These are phyloP conservation scores for Trichosporon asahii DNA, from an alignment of 1,284 basidiomycete genomes.

Conservation along the genomic window DNA sequence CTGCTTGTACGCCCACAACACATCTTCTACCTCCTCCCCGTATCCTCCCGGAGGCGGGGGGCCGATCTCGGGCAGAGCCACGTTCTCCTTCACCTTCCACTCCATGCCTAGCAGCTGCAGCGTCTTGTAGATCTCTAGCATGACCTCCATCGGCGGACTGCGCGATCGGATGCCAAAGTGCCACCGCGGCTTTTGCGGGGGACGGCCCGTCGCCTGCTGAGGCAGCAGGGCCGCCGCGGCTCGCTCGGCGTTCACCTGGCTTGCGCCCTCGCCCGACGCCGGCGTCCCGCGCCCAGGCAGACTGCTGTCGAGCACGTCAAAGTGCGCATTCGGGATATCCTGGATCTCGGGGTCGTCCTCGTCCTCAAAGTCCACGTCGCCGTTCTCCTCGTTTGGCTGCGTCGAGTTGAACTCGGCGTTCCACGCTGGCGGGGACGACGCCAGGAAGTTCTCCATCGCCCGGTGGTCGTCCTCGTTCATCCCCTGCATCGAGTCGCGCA, in stretches of 20 bases:
- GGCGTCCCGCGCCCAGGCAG: slow-evolving; percentile 56
- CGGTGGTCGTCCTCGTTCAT: slow-evolving; percentile 46
- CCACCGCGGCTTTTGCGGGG: slow-evolving; percentile 67
- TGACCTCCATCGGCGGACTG: slow-evolving; percentile 97
- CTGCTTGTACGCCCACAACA: slow-evolving; percentile 54
- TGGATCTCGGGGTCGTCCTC: slow-evolving; percentile 56
- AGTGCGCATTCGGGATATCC: slow-evolving; percentile 60
- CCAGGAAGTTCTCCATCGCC: slow-evolving; percentile 55
- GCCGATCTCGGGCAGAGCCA: slow-evolving; percentile 68
- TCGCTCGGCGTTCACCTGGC: slow-evolving; percentile 41
- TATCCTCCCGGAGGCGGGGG: slow-evolving; percentile 39
- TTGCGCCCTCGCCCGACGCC: neutral
- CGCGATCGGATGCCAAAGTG: slow-evolving; percentile 96
- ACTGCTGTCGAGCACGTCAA: slow-evolving; percentile 79
- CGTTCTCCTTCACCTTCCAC: slow-evolving; percentile 63
- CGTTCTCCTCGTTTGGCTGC: slow-evolving; percentile 26
- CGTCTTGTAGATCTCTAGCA: slow-evolving; percentile 96
- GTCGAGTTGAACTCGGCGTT: slow-evolving; percentile 49
- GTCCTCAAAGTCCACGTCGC: slow-evolving; percentile 57
- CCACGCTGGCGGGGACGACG: slow-evolving; percentile 56
- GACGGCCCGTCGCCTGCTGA: slow-evolving; percentile 29
- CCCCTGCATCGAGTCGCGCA: slow-evolving; percentile 60
- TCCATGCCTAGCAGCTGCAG: slow-evolving; percentile 93
- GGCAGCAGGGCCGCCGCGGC: slow-evolving; percentile 45
- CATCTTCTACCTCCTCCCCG: slow-evolving; percentile 42